Evolutionary conservation across 2,329 filamentous ascomycete genomes (phyloP), one percentile per base, ranked within the genome.

Genomic region (Fusarium sp.): DNA sequence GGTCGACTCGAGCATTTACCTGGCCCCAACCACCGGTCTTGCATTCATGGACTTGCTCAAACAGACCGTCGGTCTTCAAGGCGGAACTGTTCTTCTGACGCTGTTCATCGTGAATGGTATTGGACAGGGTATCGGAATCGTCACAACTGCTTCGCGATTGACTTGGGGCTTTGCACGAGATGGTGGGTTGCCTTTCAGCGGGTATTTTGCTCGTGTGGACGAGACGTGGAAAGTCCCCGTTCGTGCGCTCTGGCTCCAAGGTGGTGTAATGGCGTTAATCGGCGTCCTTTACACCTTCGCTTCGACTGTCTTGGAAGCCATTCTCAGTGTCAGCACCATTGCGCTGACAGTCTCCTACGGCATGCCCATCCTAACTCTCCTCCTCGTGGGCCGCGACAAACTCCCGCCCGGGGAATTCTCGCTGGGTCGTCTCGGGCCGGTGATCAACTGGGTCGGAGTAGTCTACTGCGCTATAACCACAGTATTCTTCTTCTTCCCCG

Each of bases 221-320:
- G 74, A 77, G 1, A 79, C 76, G 0, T 88, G 86, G 86, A 83
- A 83, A 63, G 84, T 84, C 0, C 87, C 87, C 0, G 82, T 80
- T 0, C 83, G 86, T 5, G 82, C 86, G 0, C 79, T 88, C 29
- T 86, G 85, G 82, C 79, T 81, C 2, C 86, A 88, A 69, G 84
- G 85, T 3, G 73, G 77, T n/a, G 73, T 81, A 48, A 77, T 80
- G 54, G 74, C 71, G 7, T 59, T 81, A 12, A 81, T 89, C 11
- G 87, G 87, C n/a, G 71, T 89, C 4, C 80, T 89, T 0, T 88
- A 88, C 68, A 81, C 85, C 1, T 88, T 87, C 60, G 81, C 86
- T 46, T 81, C 81, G 49, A 86, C 85, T 0, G 85, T 87, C 0
- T 81, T 88, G 14, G 79, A 84, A 42, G 86, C 86, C 18, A 84